phyloP scores from a whole-genome alignment of 2,329 filamentous ascomycete species.

The Sordariomycetes sp. region DNA sequence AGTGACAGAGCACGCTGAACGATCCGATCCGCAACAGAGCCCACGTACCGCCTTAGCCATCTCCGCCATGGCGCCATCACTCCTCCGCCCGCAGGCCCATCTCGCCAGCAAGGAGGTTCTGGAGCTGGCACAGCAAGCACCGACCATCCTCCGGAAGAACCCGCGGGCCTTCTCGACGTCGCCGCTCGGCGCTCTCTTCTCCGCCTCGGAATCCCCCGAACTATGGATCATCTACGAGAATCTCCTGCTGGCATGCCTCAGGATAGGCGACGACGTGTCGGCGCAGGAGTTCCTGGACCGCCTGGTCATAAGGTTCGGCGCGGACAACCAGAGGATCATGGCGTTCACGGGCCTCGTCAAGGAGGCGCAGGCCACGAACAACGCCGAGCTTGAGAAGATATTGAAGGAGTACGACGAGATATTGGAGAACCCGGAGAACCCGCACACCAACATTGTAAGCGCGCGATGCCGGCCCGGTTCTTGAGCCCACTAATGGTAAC shows the following conservation, averaged over 20 bases:
- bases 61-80: conserved; percentile 32
- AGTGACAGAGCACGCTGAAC: background rate
- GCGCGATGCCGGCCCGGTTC: background rate
- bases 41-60: background rate
- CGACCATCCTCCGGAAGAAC: conserved; percentile 40
- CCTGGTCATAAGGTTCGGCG: conserved; percentile 71
- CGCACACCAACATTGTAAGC: conserved; percentile 70
- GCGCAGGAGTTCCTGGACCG: conserved; percentile 67
- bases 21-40: background rate
- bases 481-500: conserved; percentile 1
- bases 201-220: conserved; percentile 60
- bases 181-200: conserved; percentile 39
- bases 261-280: conserved; percentile 70
- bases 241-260: conserved; percentile 71
- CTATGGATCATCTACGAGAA: conserved; percentile 84
- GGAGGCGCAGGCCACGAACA: conserved; percentile 65
- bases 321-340: conserved; percentile 75
- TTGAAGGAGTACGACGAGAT: conserved; percentile 70
- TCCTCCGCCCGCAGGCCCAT: conserved; percentile 45
- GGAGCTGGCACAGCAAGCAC: conserved; percentile 50
- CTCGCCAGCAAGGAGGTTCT: conserved; percentile 45
- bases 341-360: conserved; percentile 73
- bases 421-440: conserved; percentile 37
- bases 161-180: conserved; percentile 45
- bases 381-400: conserved; percentile 55